phyloP scores from a whole-genome alignment of 306 rosid genomes.

The Cicer yamashitae region DNA sequence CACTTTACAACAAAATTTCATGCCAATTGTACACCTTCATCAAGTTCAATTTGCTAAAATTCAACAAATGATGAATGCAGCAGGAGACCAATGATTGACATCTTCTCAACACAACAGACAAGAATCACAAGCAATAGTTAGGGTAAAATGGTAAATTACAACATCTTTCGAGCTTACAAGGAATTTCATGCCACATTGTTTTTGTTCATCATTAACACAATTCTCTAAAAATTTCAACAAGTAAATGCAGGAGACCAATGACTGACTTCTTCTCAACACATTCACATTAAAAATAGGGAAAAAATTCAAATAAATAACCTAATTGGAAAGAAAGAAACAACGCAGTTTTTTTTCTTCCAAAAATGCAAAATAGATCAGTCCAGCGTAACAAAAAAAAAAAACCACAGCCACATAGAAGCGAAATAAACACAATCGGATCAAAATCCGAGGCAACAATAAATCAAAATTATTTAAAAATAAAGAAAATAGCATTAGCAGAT shows the following conservation, averaged over 20 bases:
- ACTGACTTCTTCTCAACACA: slow-evolving; percentile 1
- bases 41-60: not conserved
- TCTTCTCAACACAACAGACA: not conserved
- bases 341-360: not conserved
- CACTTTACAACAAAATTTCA: not conserved
- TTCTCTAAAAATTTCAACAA: slow-evolving; percentile 11
- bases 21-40: not conserved
- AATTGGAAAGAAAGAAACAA: not conserved
- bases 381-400: not conserved
- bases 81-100: not conserved
- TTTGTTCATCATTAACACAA: not conserved
- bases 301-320: slow-evolving; percentile 1
- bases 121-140: not conserved
- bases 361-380: not conserved
- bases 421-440: slow-evolving; percentile 37
- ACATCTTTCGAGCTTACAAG: too few relatives aligned
- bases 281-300: not conserved
- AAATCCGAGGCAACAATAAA: slow-evolving; percentile 5
- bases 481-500: not conserved
- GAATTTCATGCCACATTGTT: not conserved
- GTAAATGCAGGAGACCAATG: not conserved
- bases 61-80: not conserved
- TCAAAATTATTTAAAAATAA: not conserved
- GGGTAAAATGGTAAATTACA: not conserved
- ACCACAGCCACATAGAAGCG: not conserved